Evolutionary conservation across 305 asterid genomes (phyloP), one percentile per base, ranked within the genome.

Genomic region (Fraxinus albicans): DNA sequence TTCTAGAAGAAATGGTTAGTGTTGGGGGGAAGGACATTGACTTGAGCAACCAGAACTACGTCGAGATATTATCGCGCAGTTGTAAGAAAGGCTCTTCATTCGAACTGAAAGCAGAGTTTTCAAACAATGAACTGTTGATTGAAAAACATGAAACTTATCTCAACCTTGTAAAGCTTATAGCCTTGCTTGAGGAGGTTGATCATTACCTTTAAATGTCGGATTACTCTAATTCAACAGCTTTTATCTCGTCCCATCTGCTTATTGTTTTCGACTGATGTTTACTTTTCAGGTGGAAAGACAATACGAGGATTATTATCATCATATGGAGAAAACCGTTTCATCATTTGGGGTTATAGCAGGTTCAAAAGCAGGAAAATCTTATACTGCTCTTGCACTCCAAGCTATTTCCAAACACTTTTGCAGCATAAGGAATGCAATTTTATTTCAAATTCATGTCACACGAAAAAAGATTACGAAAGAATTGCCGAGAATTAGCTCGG

Each of bases 331-430:
- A 34, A 65, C 91, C 72, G 89, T 92, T 4, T 76, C 91, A 3
- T 90, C 97, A 67, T 95, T 97, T 76, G 99, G 93, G 84, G 84
- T 85, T 19, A 81, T 93, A 25, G 94, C 96, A 36, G 98, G 98
- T 8, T 70, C 86, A 6, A 97, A 94, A 27, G 84, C 95, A 1
- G 98, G 97, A 1, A 94, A 90, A 34, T 91, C 95, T 6, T 97
- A 95, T 89, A 94, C 98, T 33, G 92, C 93, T 3, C 94, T 94
- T 1, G 96, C 98, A 19, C 92, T 97, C 42, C 90, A 94, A 69
- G 99, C 98, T 79, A 94, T 95, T 97, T 95, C 98, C 6, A 94
- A 90, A 77, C 99, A 94, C 86, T 95, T 97, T 58, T 84, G 91
- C 86, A 87, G 84, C 83, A 80, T 97, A 47, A 88, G 91, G 78